phyloP scores from a whole-genome alignment of 805 yeast species.

The Metschnikowia rubicola region DNA sequence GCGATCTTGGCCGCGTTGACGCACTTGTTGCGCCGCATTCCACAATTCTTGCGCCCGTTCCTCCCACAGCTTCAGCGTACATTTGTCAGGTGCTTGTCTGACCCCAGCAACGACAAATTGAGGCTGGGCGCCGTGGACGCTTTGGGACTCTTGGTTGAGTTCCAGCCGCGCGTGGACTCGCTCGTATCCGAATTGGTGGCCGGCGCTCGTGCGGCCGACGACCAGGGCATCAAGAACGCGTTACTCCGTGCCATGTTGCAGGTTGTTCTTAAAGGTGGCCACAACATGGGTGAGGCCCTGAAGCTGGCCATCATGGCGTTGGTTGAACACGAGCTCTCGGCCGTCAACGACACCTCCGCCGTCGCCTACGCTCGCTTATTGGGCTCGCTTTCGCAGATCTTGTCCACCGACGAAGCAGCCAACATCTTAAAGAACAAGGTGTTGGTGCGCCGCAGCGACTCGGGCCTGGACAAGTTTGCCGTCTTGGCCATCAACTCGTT shows the following conservation, averaged over 20 bases:
- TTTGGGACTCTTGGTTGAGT: constrained; percentile 78
- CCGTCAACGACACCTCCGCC: constrained; percentile 55
- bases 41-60: constrained; percentile 89
- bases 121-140: constrained; percentile 87
- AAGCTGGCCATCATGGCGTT: constrained; percentile 64
- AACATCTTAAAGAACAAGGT: constrained; percentile 59
- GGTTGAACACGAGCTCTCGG: constrained; percentile 65
- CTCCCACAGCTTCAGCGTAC: constrained; percentile 97
- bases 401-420: constrained; percentile 61
- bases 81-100: constrained; percentile 86
- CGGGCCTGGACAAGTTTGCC: constrained; percentile 53
- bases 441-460: constrained; percentile 42
- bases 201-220: constrained; percentile 66
- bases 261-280: constrained; percentile 77
- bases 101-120: constrained; percentile 65
- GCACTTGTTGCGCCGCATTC: constrained; percentile 73
- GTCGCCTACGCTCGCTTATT: constrained; percentile 75
- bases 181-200: constrained; percentile 77
- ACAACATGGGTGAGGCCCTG: constrained; percentile 69
- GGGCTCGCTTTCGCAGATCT: constrained; percentile 70
- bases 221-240: constrained; percentile 73
- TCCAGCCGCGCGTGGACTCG: constrained; percentile 93
- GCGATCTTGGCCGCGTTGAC: constrained; percentile 88
- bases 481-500: constrained; percentile 75
- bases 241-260: constrained; percentile 82